These are phyloP conservation scores for Dendrobium chrysotoxum DNA, from an alignment of 106 monocot genomes.

Conservation along the genomic window DNA sequence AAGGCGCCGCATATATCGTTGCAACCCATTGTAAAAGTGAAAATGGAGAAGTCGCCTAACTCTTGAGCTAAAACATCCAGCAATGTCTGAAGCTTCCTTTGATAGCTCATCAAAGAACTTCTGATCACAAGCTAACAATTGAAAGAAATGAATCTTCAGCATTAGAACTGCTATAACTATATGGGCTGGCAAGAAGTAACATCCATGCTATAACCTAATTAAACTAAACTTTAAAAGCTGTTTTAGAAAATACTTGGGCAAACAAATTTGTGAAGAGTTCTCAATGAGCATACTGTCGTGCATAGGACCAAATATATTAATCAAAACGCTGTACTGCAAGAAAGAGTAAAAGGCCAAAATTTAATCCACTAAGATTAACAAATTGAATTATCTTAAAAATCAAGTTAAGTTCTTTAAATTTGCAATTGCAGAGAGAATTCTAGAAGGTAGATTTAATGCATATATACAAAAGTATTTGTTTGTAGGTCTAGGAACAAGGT, in stretches of 20 bases:
- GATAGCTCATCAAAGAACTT: constrained; percentile 62
- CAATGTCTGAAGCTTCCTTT: constrained; percentile 73
- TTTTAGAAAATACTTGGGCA: not conserved
- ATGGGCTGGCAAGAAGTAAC: constrained; percentile 2
- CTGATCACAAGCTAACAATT: constrained; percentile 53
- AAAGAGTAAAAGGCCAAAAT: not conserved
- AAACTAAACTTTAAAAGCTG: not conserved
- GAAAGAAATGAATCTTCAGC: constrained; percentile 4
- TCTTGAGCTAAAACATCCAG: constrained; percentile 61
- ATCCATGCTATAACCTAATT: not conserved
- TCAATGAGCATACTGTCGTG: not conserved
- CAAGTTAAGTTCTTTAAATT: not conserved
- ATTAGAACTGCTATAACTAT: not conserved
- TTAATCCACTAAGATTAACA: not conserved
- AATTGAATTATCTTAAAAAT: not conserved
- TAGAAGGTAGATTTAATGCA: not conserved
- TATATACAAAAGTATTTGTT: not conserved
- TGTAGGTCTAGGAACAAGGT: not conserved
- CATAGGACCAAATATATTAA: not conserved
- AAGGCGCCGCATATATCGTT: constrained; percentile 39
- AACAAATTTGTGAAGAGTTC: not conserved
- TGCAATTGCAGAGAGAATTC: not conserved
- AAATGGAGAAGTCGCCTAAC: constrained; percentile 42
- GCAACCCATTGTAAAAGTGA: constrained; percentile 36
- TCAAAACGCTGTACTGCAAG: not conserved